phyloP scores from a whole-genome alignment of 1,139 yeast genomes.

The Kodamaea ohmeri region DNA sequence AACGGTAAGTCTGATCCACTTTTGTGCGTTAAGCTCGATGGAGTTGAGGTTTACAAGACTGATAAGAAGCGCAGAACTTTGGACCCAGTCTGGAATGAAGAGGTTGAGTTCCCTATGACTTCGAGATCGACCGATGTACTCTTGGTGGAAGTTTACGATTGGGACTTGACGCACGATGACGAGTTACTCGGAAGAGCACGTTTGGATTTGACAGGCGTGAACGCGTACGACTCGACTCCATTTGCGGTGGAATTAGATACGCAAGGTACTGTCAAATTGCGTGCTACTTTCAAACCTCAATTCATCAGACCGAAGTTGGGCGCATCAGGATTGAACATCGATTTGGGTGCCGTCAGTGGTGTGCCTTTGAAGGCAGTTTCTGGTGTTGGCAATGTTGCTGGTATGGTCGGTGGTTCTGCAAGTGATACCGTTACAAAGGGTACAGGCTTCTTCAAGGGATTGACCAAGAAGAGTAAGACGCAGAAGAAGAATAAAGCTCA shows the following conservation, averaged over 20 bases:
- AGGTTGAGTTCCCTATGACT: slow-evolving; percentile 52
- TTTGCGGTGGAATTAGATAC: slow-evolving; percentile 54
- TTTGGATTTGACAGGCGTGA: slow-evolving; percentile 49
- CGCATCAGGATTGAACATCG: slow-evolving; percentile 39
- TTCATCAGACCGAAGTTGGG: slow-evolving; percentile 61
- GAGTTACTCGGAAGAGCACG: slow-evolving; percentile 54
- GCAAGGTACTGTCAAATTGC: slow-evolving; percentile 55
- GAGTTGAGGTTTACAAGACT: slow-evolving; percentile 53
- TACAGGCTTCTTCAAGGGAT: slow-evolving; percentile 37
- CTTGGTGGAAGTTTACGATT: slow-evolving; percentile 56
- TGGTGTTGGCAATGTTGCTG: slow-evolving; percentile 39
- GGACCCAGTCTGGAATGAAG: slow-evolving; percentile 69
- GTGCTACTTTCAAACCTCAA: slow-evolving; percentile 60
- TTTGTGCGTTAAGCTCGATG: slow-evolving; percentile 51
- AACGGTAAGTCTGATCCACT: slow-evolving; percentile 79
- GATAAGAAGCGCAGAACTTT: slow-evolving; percentile 63
- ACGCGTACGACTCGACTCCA: slow-evolving; percentile 43
- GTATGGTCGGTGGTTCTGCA: slow-evolving; percentile 35
- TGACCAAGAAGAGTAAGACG: slow-evolving; percentile 27
- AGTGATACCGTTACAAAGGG: slow-evolving; percentile 49
- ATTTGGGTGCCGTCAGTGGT: slow-evolving; percentile 40
- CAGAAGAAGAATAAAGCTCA: slow-evolving; percentile 12
- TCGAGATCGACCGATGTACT: slow-evolving; percentile 59
- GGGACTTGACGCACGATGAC: slow-evolving; percentile 74
- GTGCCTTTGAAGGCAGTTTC: slow-evolving; percentile 49